Base-by-base conservation (phyloP, 805 yeast species). In the Candida nitratophila region DNA sequence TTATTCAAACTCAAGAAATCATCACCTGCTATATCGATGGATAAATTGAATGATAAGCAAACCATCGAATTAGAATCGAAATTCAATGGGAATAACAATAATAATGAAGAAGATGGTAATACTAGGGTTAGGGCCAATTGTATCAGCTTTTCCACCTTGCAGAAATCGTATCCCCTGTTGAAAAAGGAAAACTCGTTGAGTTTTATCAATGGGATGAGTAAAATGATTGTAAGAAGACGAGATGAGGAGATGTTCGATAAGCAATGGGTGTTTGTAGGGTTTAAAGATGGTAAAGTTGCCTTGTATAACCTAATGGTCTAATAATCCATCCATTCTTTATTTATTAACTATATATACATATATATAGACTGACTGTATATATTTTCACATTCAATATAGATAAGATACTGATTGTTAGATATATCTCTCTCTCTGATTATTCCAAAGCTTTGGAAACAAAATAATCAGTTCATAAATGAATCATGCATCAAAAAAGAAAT, bases 251-350 rank as follows among this genome's bases (percentile, higher is more conserved):
- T 42, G 11, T 45, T 49, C 21, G 55, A 53, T 33, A 44, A 48
- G 11, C 46, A 51, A 19, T 60, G 63, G 64, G 44, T 61, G 29
- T 54, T 58, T 34, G 49, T 61, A 9, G 68, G 60, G 3, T 63
- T 53, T 37, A 59, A 61, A 42, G 66, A 64, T 44, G 69, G 70
- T 8, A 54, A 59, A 29, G 41, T 64, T 17, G 50, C 55, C 1
- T 20, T 62, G 20, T 60, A 63, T 36, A 45, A 46, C 15, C 15
- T 34, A 34, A 34, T 14, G 8, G 4, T 11, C n/a, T n/a, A n/a
- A n/a, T n/a, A n/a, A n/a, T n/a, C n/a, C n/a, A n/a, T n/a, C n/a
- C n/a, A n/a, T n/a, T n/a, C n/a, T n/a, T n/a, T n/a, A n/a, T n/a
- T n/a, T n/a, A n/a, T n/a, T n/a, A n/a, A n/a, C n/a, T n/a, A n/a